Evolutionary conservation across 805 yeast species (phyloP).

Genomic region (Ogataea kodamae): DNA sequence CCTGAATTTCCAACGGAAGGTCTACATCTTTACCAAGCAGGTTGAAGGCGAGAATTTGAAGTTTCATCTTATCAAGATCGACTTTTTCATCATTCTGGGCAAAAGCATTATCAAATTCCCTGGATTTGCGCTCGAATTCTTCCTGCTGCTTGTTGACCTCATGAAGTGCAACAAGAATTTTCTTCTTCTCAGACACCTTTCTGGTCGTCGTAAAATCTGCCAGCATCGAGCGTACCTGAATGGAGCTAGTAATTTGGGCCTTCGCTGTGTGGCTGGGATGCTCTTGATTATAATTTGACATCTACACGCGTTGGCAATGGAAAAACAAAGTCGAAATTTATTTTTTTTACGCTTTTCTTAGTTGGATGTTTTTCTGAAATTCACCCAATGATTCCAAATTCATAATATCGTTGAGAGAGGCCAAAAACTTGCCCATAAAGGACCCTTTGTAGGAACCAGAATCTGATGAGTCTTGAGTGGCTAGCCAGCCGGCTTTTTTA

Average conservation of each 20-base stretch:
- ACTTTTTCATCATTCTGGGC: conserved; percentile 30
- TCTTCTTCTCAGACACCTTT: conserved; percentile 37
- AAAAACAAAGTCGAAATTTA: conserved; percentile 2
- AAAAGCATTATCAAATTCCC: conserved; percentile 30
- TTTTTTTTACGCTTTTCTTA: no score
- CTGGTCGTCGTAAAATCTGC: conserved; percentile 24
- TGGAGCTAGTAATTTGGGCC: conserved; percentile 23
- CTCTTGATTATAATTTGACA: conserved; percentile 7
- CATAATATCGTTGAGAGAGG: no score
- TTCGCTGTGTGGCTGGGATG: conserved; percentile 4
- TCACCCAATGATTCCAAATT: no score
- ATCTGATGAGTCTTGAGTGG: no score
- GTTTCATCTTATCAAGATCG: conserved; percentile 45
- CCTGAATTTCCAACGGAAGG: conserved; percentile 52
- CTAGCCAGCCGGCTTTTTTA: conserved; percentile 58
- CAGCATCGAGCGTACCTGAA: conserved; percentile 27
- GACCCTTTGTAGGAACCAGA: no score
- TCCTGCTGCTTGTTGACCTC: conserved; percentile 41
- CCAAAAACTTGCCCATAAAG: conserved; percentile 47
- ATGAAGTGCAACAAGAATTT: conserved; percentile 40
- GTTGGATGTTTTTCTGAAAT: no score
- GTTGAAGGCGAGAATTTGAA: conserved; percentile 64
- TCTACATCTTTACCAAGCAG: conserved; percentile 62
- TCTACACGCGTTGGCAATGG: conserved; percentile 9
- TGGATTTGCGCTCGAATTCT: conserved; percentile 29